Conservation (phyloP, 2,329 filamentous ascomycete genomes). For the Arthroderma uncinatum region DNA sequence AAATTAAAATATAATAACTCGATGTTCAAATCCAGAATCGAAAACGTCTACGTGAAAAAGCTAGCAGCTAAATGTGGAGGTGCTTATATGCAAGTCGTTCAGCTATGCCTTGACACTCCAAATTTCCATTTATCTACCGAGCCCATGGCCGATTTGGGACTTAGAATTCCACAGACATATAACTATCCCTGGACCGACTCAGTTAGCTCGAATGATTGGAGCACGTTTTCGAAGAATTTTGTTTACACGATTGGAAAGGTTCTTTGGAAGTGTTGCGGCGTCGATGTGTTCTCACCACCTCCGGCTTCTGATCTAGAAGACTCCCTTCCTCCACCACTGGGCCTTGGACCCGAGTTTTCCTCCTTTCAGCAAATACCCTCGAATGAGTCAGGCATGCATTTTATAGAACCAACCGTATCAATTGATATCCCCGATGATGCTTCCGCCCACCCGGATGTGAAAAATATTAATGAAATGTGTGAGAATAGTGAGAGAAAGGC, state of each 20-base stretch:
- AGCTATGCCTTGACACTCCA: constrained; percentile 49
- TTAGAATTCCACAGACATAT: constrained; percentile 33
- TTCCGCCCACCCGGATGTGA: constrained; percentile 18
- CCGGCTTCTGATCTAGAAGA: constrained; percentile 33
- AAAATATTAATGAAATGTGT: constrained; percentile 16
- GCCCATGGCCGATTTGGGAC: constrained; percentile 31
- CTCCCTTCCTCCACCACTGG: constrained; percentile 32
- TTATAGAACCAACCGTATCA: constrained; percentile 10
- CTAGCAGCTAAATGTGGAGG: constrained; percentile 53
- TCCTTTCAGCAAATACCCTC: constrained; percentile 13
- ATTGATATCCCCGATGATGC: constrained; percentile 14
- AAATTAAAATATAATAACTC: constrained; percentile 52
- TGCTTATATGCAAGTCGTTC: constrained; percentile 51
- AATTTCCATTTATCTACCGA: constrained; percentile 38
- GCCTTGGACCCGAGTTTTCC: constrained; percentile 19
- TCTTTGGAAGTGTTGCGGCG: constrained; percentile 31
- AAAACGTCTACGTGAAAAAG: constrained; percentile 51
- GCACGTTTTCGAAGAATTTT: constrained; percentile 36
- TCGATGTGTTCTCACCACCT: constrained; percentile 34
- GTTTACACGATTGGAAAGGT: constrained; percentile 35
- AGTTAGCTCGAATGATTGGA: constrained; percentile 30
- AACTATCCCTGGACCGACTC: constrained; percentile 35
- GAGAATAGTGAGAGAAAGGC: constrained; percentile 22
- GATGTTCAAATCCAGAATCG: constrained; percentile 53
- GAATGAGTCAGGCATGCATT: constrained; percentile 6